phyloP scores from a whole-genome alignment of 1,284 basidiomycete species.

The Ustilago curta region DNA sequence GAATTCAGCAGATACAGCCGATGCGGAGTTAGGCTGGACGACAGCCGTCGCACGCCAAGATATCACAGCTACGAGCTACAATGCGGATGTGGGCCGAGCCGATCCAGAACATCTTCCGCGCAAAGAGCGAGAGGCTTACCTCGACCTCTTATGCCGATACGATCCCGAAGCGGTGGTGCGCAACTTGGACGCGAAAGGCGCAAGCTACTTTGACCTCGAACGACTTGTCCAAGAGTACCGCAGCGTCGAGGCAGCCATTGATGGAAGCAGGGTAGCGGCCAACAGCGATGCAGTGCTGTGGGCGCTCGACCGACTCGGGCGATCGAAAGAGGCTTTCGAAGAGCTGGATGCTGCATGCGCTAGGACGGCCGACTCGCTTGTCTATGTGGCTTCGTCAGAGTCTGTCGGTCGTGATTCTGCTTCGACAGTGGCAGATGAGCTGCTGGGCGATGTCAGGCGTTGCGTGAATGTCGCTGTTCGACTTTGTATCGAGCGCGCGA shows the following conservation, averaged over 20 bases:
- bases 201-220: slow-evolving; percentile 75
- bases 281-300: slow-evolving; percentile 85
- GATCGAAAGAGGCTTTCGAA: slow-evolving; percentile 73
- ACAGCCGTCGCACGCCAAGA: neutral
- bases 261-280: slow-evolving; percentile 59
- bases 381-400: slow-evolving; percentile 15
- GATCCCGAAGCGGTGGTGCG: slow-evolving; percentile 78
- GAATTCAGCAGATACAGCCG: slow-evolving; percentile 6
- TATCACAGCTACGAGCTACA: slow-evolving; percentile 11
- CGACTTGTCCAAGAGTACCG: slow-evolving; percentile 78
- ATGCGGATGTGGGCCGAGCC: slow-evolving; percentile 33
- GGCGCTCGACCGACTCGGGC: slow-evolving; percentile 78
- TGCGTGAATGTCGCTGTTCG: slow-evolving; percentile 53
- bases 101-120: slow-evolving; percentile 71
- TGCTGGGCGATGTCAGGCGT: slow-evolving; percentile 31
- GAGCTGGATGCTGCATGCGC: slow-evolving; percentile 50
- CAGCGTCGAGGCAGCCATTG: slow-evolving; percentile 37
- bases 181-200: slow-evolving; percentile 76
- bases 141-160: slow-evolving; percentile 80
- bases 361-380: slow-evolving; percentile 56
- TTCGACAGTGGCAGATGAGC: slow-evolving; percentile 12
- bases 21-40: slow-evolving; percentile 65
- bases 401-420: neutral
- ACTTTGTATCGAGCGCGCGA: slow-evolving; percentile 43
- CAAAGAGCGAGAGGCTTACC: slow-evolving; percentile 76